A percentile compares a stretch with the other conserved stretches of the same genome.
Conservation (phyloP, 1,284 basidiomycete species). For the Amylostereum chailletii region DNA sequence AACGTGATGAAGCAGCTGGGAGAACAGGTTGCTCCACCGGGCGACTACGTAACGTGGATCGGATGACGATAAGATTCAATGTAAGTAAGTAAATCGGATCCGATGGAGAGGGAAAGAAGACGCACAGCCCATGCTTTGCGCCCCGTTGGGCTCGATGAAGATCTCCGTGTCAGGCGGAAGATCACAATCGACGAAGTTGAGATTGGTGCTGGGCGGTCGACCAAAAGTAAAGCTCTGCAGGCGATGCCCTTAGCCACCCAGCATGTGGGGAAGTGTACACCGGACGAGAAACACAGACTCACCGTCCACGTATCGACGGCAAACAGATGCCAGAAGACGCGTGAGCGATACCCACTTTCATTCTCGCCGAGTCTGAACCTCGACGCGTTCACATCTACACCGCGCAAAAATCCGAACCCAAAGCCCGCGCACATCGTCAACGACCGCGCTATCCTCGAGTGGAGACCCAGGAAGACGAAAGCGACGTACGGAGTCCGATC, state of each 20-base stretch:
- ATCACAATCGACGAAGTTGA: conserved; percentile 46
- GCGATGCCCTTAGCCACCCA: not conserved
- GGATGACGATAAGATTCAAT: too few species aligned
- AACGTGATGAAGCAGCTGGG: conserved; percentile 40
- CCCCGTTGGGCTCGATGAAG: conserved; percentile 25
- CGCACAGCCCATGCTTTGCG: conserved; percentile 42
- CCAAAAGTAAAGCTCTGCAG: conserved; percentile 54
- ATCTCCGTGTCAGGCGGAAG: conserved; percentile 40
- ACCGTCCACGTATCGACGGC: conserved; percentile 50
- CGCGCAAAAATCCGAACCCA: not conserved
- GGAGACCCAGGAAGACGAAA: not conserved
- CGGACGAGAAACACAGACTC: conserved; percentile 14
- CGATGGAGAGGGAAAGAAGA: conserved; percentile 4
- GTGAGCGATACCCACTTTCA: conserved; percentile 37
- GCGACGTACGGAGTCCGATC: conserved; percentile 57
- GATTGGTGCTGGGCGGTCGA: conserved; percentile 46
- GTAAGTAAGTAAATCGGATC: not conserved
- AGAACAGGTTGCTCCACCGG: conserved; percentile 47
- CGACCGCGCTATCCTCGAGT: not conserved
- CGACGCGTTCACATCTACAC: conserved; percentile 48
- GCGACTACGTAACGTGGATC: conserved; percentile 29
- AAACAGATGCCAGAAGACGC: conserved; percentile 61
- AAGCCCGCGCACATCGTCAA: not conserved
- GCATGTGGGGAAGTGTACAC: not conserved
- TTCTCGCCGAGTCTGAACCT: conserved; percentile 46